Base-by-base conservation (phyloP, 345 rosid genomes). In the Mercurialis annua region DNA sequence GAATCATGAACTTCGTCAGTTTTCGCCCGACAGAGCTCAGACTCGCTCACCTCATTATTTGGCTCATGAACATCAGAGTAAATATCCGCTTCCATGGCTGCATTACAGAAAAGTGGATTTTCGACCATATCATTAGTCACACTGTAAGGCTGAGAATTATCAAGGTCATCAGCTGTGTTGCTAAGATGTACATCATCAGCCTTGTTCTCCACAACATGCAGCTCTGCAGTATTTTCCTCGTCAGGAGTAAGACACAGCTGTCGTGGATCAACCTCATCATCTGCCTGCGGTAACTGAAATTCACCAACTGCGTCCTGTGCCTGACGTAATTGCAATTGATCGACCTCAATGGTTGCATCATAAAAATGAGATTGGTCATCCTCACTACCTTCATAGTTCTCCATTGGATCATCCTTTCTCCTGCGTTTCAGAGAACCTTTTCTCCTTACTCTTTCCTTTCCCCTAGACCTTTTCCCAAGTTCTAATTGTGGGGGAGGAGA, bases 391-490 rank as follows among this genome's bases (percentile, higher is more conserved):
- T 60, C 76, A 24, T 63, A 66, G 34, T 61, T 67, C 51, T 54
- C 65, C 60, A 42, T 30, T 6, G 20, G 34, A 57, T 70, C 65
- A 43, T 70, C 81, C 59, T 67, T 70, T 68, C 69, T 68, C 66
- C 59, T 62, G 3, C 71, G 54, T 65, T 69, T 69, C 65, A 76
- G 59, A 20, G 42, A 51, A 62, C 66, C 58, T 66, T 77, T 69
- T 59, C 75, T 69, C 62, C 81, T 65, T n/a, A 73, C 57, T 46
- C 62, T 65, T 49, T 77, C 72, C 70, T 73, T 77, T 29, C 72
- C 77, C 46, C 73, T 71, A 15, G 26, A 62, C 40, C 73, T 64
- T 74, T 67, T 64, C n/a, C 67, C 68, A 40, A 23, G 61, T 53
- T 71, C 78, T 36, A 53, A 53, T 42, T 68, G 80, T n/a, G 74